Percentiles rank a stretch among this genome's conserved stretches.
phyloP scores from a whole-genome alignment of 2,329 filamentous ascomycete genomes.

The Pestalotiopsis sp. region DNA sequence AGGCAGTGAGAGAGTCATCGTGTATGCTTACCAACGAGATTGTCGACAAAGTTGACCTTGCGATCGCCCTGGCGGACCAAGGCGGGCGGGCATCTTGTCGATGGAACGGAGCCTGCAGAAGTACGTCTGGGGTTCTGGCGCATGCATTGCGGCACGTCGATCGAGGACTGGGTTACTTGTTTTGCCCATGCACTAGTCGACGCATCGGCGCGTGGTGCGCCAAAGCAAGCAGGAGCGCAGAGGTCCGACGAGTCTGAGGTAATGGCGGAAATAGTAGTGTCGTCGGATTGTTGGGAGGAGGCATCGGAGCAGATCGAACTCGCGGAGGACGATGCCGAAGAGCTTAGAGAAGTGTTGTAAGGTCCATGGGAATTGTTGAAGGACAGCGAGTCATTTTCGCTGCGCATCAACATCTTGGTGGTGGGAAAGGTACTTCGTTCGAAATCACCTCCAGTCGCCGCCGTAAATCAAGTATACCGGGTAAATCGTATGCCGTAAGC shows the following conservation, averaged over 20 bases:
- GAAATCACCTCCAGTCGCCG: conserved; percentile 55
- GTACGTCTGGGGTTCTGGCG: conserved; percentile 67
- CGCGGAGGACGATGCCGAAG: conserved; percentile 75
- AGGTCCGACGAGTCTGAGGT: conserved; percentile 57
- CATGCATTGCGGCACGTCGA: conserved; percentile 62
- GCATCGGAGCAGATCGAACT: conserved; percentile 78
- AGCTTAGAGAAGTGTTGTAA: conserved; percentile 73
- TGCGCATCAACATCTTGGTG: conserved; percentile 60
- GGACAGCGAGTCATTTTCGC: conserved; percentile 55
- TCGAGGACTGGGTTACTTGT: conserved; percentile 40
- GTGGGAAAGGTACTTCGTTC: conserved; percentile 29
- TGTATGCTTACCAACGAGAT: conserved; percentile 86
- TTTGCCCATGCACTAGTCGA: conserved; percentile 35
- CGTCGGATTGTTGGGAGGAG: conserved; percentile 71
- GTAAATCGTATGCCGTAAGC: conserved; percentile 44
- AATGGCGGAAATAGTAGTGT: conserved; percentile 65
- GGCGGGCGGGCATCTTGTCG: conserved; percentile 69
- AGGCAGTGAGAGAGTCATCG: conserved; percentile 22
- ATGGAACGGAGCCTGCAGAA: conserved; percentile 54
- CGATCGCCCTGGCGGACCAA: conserved; percentile 87
- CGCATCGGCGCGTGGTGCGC: conserved; percentile 32
- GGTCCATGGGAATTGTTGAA: conserved; percentile 55
- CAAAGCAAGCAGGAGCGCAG: conserved; percentile 45
- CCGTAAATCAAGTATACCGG: conserved; percentile 52
- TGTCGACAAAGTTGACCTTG: conserved; percentile 94